Evolutionary conservation across 2,329 filamentous ascomycete species (phyloP), one percentile per base, ranked within the genome.

Genomic region (Camptophora hylomeconis): DNA sequence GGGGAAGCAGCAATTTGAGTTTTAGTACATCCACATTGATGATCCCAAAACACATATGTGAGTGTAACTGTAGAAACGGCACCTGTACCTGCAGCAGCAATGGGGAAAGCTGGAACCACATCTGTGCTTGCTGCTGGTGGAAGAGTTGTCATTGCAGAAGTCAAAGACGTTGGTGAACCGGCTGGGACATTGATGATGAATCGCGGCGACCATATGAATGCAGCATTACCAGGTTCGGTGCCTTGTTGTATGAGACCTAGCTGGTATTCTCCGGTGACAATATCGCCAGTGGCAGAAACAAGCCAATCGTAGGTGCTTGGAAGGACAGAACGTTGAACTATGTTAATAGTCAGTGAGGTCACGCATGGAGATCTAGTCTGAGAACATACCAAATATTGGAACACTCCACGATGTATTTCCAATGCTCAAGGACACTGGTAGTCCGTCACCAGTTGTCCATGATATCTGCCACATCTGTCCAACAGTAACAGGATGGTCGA

Each of bases 381-480:
- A 25, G 4, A 29, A 38, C 32, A 20, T 35, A 42, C 40, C 32
- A 30, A 38, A 38, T 20, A 43, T 26, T 14, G 33, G 18, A 17
- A 19, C 28, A 8, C 30, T 33, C 33, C 32, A 39, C 17, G 24
- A 38, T 5, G 28, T 27, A 28, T 41, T 41, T 10, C 36, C 38
- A 15, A 43, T 24, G 24, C 33, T 31, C 12, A 43, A 23, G 12
- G 37, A 32, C 8, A 43, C 36, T 6, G 34, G 31, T 3, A 25
- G 25, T 5, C 34, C 34, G 26, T 40, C 30, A 6, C 41, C 41
- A 14, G 31, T 23, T 17, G 35, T 35, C 32, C 33, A 44, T 5
- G 31, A 25, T 29, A 44, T 37, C 3, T 33, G 31, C 37, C 36
- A 37, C 14, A 36, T 16, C 16, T 39, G 28, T 24, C 39, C 41